phyloP scores from a whole-genome alignment of 208 protist species.

The Trypanosoma mega region DNA sequence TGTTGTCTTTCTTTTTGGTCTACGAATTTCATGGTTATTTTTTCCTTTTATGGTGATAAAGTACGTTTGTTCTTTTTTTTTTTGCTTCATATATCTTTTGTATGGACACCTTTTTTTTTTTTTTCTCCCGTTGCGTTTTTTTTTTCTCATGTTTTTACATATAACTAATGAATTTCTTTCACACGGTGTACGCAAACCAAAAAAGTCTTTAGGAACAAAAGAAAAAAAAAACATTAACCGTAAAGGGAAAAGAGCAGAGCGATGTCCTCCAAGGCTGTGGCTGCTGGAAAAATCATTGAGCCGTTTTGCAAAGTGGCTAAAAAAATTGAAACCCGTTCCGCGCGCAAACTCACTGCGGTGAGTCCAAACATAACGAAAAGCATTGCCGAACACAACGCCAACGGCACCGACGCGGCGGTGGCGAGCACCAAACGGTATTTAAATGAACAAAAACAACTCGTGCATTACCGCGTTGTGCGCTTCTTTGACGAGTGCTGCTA shows the following conservation, averaged over 20 bases:
- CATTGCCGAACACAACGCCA: constrained; percentile 50
- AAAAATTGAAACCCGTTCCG: constrained; percentile 66
- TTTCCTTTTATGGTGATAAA: too few species aligned
- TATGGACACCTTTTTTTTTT: too few species aligned
- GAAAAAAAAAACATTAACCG: neutral
- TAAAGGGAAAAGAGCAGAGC: constrained; percentile 8
- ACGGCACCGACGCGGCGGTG: constrained; percentile 69
- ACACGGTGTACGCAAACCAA: too few species aligned
- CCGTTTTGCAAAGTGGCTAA: constrained; percentile 55
- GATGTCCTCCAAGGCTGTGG: constrained; percentile 16
- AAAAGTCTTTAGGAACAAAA: constrained; percentile 24
- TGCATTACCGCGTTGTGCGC: constrained; percentile 80
- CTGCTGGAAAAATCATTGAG: constrained; percentile 32
- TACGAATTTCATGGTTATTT: too few species aligned
- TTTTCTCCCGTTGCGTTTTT: too few species aligned
- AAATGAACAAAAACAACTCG: constrained; percentile 66
- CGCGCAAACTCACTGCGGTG: constrained; percentile 37
- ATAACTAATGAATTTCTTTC: too few species aligned
- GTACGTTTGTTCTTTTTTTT: too few species aligned
- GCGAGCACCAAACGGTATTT: constrained; percentile 59
- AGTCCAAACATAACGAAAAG: constrained; percentile 38
- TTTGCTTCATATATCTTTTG: too few species aligned
- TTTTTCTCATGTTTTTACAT: too few species aligned
- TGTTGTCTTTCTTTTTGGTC: too few species aligned
- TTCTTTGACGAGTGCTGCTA: constrained; percentile 74